Evolutionary conservation across 768 basidiomycete genomes (phyloP), one percentile per base, ranked within the genome.

Genomic region (Termitomyces sp.): DNA sequence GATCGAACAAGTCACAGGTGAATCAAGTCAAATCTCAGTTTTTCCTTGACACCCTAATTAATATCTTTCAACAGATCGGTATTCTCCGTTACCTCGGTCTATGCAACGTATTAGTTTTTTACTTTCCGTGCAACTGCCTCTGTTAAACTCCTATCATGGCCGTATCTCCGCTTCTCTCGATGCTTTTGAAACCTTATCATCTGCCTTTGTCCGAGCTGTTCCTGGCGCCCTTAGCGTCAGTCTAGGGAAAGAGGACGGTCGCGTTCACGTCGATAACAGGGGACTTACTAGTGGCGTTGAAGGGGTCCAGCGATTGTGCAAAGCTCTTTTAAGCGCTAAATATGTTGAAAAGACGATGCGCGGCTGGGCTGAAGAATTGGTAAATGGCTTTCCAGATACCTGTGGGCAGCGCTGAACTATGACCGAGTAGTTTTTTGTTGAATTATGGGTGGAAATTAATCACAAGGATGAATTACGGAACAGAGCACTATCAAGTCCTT

Each of bases 131-230:
- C 97, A 99, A 70, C 73, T 98, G 1, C 94, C 95, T 0, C 67
- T 97, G 12, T 72, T 99, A 12, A 82, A 89, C 56, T 73, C 79
- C 5, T 99, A 97, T 68, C 80, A 84, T 59, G 71, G 75, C 9
- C 86, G 95, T 19, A 86, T 99, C 68, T 77, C 83, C 1, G 82
- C 87, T 9, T 93, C 94, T 9, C 73, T 98, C 26, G 94, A 98
- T 64, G 96, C 95, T 0, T 98, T 98, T 63, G 97, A 98, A 70
- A 89, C 87, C 1, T 76, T 97, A 5, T 92, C 94, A 1, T 93
- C 90, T 31, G 81, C 87, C 0, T 84, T 99, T 61, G 83, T 94
- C 42, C 87, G 93, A 14, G 89, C 89, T 3, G 94, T 98, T 1
- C 97, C 97, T 1, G 97, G 97, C 17, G 93, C 93, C 0, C 77